Base-by-base conservation (phyloP, 2,329 filamentous ascomycete species). In the Phialemonium atrogriseum region DNA sequence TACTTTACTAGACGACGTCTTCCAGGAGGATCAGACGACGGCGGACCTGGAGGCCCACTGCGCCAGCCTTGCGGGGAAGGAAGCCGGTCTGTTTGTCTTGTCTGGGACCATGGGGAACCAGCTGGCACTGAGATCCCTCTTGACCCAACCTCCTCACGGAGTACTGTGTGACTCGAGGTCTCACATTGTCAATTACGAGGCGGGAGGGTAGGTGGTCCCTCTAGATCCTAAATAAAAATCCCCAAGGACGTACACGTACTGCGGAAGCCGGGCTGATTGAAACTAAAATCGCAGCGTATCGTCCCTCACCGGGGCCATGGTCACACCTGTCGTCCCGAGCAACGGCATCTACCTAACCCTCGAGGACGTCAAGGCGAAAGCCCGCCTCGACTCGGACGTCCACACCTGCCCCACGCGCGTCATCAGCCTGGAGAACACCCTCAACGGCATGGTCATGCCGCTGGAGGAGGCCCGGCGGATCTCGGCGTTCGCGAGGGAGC, bases 21-120 rank as follows among this genome's bases (percentile, higher is more conserved):
- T 82, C 53, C 62, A 68, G 40, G 86, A 93, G 57, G 87, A 94
- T 48, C 65, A 73, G 1, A 86, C 81, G 0, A 95, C 89, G 2
- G 77, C 71, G 30, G 68, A 73, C 15, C 74, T 96, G 24, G 84
- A 95, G 55, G 59, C 68, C 27, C 79, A 83, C 52, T 69, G 93
- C 26, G 84, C 86, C 12, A 52, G 69, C 19, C 68, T 93, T 4
- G 74, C 84, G 1, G 76, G 76, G 44, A 87, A 93, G 46, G 80
- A 87, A 47, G 77, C 76, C 7, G 82, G 74, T 0, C 66, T 95
- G 5, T 78, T 94, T 33, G 84, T 94, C 34, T 68, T 93, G 37
- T 91, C 84, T 0, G 89, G 89, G 4, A 94, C 88, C 5, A 94
- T 94, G 87, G 87, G 86, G 24, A 95, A 95, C 59, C 87, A 94